A percentile compares a stretch with the other conserved stretches of the same genome.
These are phyloP conservation scores for Eragrostis tef DNA, from an alignment of 202 grass and related monocot genomes.

Conservation along the genomic window DNA sequence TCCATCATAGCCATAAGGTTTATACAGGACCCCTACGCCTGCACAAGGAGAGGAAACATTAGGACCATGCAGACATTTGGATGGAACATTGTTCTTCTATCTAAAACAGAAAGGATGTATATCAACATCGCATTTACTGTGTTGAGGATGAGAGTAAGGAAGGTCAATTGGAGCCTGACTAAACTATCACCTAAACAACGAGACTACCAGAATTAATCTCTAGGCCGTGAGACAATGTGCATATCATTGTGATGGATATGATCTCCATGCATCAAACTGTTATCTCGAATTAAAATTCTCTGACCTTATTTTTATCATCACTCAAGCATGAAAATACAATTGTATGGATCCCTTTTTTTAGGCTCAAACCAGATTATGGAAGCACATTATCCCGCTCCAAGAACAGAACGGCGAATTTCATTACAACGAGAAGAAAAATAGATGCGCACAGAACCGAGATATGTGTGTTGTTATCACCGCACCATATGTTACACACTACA, in stretches of 20 bases:
- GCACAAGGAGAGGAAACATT: constrained; percentile 29
- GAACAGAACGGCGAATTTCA: background rate
- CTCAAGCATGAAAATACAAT: background rate
- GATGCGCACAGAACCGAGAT: background rate
- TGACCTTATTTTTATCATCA: background rate
- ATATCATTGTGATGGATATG: background rate
- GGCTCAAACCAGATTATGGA: background rate
- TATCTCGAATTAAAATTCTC: background rate
- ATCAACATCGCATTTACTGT: background rate
- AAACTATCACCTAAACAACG: constrained; percentile 4
- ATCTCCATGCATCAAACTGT: background rate
- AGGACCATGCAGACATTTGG: background rate
- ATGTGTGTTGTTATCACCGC: too few species aligned
- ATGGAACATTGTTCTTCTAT: background rate
- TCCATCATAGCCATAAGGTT: constrained; percentile 78
- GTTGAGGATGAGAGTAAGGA: background rate
- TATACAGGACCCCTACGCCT: constrained; percentile 39
- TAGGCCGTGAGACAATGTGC: background rate
- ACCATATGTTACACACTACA: background rate
- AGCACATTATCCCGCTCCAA: too few species aligned
- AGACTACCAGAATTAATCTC: background rate
- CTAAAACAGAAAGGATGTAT: background rate
- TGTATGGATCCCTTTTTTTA: background rate
- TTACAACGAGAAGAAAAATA: background rate
- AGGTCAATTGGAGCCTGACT: background rate